phyloP scores from a whole-genome alignment of 805 yeast species.

The Zygotorulaspora chibaensis region DNA sequence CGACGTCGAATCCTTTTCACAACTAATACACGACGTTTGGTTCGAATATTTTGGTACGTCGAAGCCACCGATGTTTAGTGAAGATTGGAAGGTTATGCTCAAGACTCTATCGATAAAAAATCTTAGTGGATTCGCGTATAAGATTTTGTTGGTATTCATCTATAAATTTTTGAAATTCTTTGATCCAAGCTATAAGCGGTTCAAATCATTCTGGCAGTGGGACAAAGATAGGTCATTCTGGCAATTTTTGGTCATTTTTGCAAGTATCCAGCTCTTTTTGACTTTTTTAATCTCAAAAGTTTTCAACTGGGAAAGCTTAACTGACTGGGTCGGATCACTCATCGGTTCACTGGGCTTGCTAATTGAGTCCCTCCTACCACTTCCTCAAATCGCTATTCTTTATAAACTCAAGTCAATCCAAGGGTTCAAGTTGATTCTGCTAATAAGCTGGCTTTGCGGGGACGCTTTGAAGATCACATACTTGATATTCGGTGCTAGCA shows the following conservation, averaged over 20 bases:
- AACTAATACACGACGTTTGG: slow-evolving; percentile 33
- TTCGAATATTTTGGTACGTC: slow-evolving; percentile 28
- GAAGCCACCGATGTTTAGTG: slow-evolving; percentile 23
- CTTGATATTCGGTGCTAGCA: slow-evolving; percentile 67
- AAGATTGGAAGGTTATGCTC: slow-evolving; percentile 29
- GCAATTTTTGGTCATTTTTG: slow-evolving; percentile 53
- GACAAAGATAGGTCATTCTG: slow-evolving; percentile 52
- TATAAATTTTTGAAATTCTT: slow-evolving; percentile 52
- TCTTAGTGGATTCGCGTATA: slow-evolving; percentile 22
- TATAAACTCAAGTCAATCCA: slow-evolving; percentile 63
- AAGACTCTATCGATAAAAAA: slow-evolving; percentile 22
- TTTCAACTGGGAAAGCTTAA: slow-evolving; percentile 44
- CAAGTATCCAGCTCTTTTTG: slow-evolving; percentile 36
- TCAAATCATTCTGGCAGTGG: slow-evolving; percentile 86
- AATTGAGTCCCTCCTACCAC: slow-evolving; percentile 67
- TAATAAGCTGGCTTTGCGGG: slow-evolving; percentile 86
- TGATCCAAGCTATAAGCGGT: slow-evolving; percentile 65
- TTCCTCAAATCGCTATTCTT: slow-evolving; percentile 72
- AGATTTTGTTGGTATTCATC: slow-evolving; percentile 27
- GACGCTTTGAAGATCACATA: slow-evolving; percentile 75
- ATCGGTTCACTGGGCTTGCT: slow-evolving; percentile 64
- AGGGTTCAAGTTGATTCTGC: slow-evolving; percentile 70
- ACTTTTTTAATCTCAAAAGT: slow-evolving; percentile 32
- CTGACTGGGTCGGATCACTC: slow-evolving; percentile 47
- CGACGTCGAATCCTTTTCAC: slow-evolving; percentile 31